Conservation (phyloP, 805 yeast species). For the Kodamaea hsintzibuensis region DNA sequence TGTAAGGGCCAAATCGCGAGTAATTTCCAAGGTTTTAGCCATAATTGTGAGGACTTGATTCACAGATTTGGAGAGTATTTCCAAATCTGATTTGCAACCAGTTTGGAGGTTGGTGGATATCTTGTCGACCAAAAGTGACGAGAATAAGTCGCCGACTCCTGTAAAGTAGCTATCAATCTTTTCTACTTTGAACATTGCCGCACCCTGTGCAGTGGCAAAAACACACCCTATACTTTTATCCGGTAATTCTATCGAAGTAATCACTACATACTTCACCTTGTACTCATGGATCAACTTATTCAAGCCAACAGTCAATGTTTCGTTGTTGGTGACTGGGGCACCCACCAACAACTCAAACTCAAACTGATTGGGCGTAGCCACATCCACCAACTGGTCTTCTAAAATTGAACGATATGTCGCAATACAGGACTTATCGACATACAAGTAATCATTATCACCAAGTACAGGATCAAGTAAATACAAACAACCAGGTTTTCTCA, state of each 20-base stretch:
- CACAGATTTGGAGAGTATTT: slow-evolving; percentile 36
- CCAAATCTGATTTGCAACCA: slow-evolving; percentile 15
- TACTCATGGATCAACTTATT: slow-evolving; percentile 22
- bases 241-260: slow-evolving; percentile 52
- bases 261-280: slow-evolving; percentile 59
- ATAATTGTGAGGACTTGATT: slow-evolving; percentile 59
- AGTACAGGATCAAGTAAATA: slow-evolving; percentile 78
- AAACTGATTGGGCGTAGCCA: slow-evolving; percentile 89
- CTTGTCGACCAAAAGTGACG: slow-evolving; percentile 74
- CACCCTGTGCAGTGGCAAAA: slow-evolving; percentile 11
- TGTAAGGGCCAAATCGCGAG: slow-evolving; percentile 40
- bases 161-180: slow-evolving; percentile 80
- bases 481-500: slow-evolving; percentile 29
- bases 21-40: slow-evolving; percentile 50
- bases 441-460: slow-evolving; percentile 75
- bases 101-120: slow-evolving; percentile 30
- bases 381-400: slow-evolving; percentile 60
- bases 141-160: slow-evolving; percentile 92
- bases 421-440: slow-evolving; percentile 55
- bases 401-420: slow-evolving; percentile 46
- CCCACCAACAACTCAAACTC: slow-evolving; percentile 76
- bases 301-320: slow-evolving; percentile 49
- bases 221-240: slow-evolving; percentile 5
- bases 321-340: slow-evolving; percentile 34
- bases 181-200: slow-evolving; percentile 49